These are phyloP conservation scores for Syncephalis plumigaleata DNA, from an alignment of 371 early-diverging fungal species.

Conservation along the genomic window DNA sequence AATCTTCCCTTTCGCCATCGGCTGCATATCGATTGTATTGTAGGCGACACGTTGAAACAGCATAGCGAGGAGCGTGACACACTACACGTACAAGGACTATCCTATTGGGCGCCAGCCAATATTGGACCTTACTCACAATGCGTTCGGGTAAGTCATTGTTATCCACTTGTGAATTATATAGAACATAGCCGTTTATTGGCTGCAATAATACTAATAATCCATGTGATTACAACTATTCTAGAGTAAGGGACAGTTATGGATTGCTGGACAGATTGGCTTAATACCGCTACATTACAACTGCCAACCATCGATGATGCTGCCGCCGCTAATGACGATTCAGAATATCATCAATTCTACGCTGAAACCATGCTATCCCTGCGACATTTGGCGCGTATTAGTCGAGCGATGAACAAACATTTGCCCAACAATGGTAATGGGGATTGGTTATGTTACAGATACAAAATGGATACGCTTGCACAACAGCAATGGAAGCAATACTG, in stretches of 20 bases:
- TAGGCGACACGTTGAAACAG: constrained; percentile 10
- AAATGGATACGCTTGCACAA: constrained; percentile 12
- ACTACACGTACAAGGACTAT: constrained; percentile 62
- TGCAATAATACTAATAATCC: too few relatives aligned
- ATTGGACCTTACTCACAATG: constrained; percentile 64
- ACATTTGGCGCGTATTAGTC: constrained; percentile 21
- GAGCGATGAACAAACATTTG: constrained; percentile 13
- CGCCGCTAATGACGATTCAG: too few relatives aligned
- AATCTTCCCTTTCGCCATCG: constrained; percentile 11
- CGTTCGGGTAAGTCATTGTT: constrained; percentile 19
- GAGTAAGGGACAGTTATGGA: constrained; percentile 31
- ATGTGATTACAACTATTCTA: constrained; percentile 6
- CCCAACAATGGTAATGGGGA: constrained; percentile 16
- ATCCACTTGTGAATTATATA: background rate
- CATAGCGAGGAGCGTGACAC: constrained; percentile 16
- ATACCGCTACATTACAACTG: constrained; percentile 37
- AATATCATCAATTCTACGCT: constrained; percentile 5
- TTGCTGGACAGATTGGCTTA: constrained; percentile 66
- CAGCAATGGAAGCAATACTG: constrained; percentile 14
- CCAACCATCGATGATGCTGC: constrained; percentile 23
- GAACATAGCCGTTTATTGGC: too few relatives aligned
- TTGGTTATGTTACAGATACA: constrained; percentile 22
- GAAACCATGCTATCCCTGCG: constrained; percentile 23
- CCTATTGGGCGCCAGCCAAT: constrained; percentile 77
- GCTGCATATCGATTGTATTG: constrained; percentile 43